Conservation (phyloP, 2,329 filamentous ascomycete genomes). For the Chaetoscypha palmicola region DNA sequence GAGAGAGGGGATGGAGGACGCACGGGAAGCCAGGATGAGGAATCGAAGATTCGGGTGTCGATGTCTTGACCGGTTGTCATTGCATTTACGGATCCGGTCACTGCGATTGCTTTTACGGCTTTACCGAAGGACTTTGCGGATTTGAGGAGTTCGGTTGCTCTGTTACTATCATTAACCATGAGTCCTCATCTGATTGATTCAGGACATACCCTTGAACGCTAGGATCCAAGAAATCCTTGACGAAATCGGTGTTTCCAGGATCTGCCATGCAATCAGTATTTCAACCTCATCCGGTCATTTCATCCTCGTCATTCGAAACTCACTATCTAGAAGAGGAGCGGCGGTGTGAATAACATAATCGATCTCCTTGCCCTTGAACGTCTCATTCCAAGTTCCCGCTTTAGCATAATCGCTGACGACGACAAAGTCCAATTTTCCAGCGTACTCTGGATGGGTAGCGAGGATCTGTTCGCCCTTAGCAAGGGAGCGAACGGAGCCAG, state of each 20-base stretch:
- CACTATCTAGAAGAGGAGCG: constrained; percentile 26
- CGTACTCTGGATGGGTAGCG: constrained; percentile 27
- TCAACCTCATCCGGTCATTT: no score
- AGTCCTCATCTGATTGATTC: not conserved
- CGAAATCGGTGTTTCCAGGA: constrained; percentile 27
- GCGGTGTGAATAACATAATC: constrained; percentile 31
- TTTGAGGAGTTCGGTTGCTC: constrained; percentile 27
- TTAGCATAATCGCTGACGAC: constrained; percentile 28
- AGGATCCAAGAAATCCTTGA: constrained; percentile 26
- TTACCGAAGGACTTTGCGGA: constrained; percentile 25
- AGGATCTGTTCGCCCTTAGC: constrained; percentile 22
- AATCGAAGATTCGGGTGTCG: constrained; percentile 18
- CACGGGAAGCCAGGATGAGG: constrained; percentile 24
- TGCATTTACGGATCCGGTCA: constrained; percentile 29
- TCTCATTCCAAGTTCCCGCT: constrained; percentile 24
- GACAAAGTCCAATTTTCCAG: constrained; percentile 26
- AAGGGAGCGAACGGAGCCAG: constrained; percentile 24
- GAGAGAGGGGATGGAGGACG: no score
- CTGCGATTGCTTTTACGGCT: constrained; percentile 27
- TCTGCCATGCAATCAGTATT: no score
- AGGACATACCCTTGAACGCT: constrained; percentile 25
- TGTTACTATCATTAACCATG: not conserved
- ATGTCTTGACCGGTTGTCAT: constrained; percentile 27
- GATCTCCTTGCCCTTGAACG: constrained; percentile 25
- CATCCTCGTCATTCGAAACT: no score